Conservation (phyloP, 2,329 filamentous ascomycete genomes). For the Chaetothyriales sp. region DNA sequence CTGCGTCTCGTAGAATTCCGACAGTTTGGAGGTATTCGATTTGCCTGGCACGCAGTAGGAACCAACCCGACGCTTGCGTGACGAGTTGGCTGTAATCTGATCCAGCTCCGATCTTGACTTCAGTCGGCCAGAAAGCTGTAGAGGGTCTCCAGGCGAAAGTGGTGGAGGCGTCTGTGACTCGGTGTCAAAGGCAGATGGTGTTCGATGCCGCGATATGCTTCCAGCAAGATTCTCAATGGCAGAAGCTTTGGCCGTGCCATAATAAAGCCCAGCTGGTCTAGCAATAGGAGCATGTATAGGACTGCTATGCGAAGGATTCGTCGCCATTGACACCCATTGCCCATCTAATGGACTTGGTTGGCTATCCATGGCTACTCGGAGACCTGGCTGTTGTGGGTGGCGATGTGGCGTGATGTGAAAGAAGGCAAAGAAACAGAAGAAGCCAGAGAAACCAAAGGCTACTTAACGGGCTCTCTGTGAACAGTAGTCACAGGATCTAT, state of each 20-base stretch:
- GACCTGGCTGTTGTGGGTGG: too few relatives aligned
- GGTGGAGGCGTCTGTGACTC: slow-evolving; percentile 41
- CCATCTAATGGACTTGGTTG: neutral
- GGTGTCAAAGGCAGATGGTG: slow-evolving; percentile 24
- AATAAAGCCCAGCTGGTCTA: neutral
- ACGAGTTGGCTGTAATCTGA: slow-evolving; percentile 64
- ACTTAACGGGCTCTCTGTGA: neutral
- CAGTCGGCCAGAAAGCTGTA: slow-evolving; percentile 58
- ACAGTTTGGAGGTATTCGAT: slow-evolving; percentile 40
- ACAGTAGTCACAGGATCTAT: neutral
- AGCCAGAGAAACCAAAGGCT: too few relatives aligned
- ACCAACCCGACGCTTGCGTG: slow-evolving; percentile 52
- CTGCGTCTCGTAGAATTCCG: slow-evolving; percentile 75
- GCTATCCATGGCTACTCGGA: neutral
- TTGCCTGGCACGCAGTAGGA: slow-evolving; percentile 21
- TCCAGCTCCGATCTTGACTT: slow-evolving; percentile 66
- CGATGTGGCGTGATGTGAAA: neutral
- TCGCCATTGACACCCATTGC: neutral
- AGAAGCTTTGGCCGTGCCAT: slow-evolving; percentile 14
- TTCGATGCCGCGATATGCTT: slow-evolving; percentile 12
- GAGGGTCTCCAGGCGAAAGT: slow-evolving; percentile 59
- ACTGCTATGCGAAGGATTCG: neutral
- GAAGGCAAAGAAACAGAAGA: neutral
- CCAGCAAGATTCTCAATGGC: slow-evolving; percentile 9
- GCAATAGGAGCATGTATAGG: neutral